Conservation (phyloP, 495 filamentous ascomycete species). For the Podospora pseudocomata region DNA sequence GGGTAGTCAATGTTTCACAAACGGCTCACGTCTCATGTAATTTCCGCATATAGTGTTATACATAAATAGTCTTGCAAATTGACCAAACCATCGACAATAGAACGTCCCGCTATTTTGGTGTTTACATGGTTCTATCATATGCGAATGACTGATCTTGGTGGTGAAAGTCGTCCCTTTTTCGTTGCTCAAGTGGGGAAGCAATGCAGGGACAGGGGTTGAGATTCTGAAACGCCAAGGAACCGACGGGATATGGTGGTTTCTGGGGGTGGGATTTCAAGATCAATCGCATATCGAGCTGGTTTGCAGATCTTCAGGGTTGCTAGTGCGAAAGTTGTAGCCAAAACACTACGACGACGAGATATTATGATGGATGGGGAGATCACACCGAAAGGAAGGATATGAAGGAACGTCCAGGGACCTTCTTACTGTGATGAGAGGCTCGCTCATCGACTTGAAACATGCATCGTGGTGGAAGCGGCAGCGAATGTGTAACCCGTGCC, state of each 20-base stretch:
- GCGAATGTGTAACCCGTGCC: neutral
- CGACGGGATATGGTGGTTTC: neutral
- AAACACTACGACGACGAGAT: neutral
- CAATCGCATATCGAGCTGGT: neutral
- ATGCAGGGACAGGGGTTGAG: neutral
- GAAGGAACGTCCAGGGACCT: neutral
- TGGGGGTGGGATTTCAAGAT: neutral
- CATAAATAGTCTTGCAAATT: neutral
- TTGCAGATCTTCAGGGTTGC: neutral
- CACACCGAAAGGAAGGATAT: neutral
- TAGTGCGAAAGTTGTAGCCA: neutral
- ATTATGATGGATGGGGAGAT: conserved; percentile 1
- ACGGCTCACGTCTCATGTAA: neutral
- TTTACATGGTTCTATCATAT: neutral
- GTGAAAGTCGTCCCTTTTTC: neutral
- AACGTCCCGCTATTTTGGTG: neutral
- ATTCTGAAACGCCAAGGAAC: conserved; percentile 6
- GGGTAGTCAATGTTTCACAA: neutral
- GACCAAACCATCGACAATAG: neutral
- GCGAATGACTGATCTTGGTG: neutral
- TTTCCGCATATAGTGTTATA: neutral
- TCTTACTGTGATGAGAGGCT: neutral
- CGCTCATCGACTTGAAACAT: conserved; percentile 2
- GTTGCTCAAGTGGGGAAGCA: neutral
- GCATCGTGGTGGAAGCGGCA: neutral